These are phyloP conservation scores for Komagataella populi DNA, from an alignment of 805 yeast species.

Conservation along the genomic window DNA sequence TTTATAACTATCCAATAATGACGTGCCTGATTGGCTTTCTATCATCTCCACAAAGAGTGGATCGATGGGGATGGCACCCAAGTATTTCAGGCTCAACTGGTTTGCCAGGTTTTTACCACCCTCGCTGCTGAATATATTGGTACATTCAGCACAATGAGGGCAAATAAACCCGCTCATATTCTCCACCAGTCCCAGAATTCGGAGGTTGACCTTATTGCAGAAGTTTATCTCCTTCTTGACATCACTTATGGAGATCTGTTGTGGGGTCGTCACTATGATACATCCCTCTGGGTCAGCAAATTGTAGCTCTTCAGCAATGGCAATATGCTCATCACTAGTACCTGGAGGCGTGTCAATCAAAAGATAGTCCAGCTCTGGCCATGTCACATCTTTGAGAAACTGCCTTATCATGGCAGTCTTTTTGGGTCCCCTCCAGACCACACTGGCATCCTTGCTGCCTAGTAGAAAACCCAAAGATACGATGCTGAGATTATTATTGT, in stretches of 20 bases:
- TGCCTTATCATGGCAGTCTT: conserved; percentile 97
- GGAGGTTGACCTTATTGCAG: conserved; percentile 73
- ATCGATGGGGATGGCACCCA: conserved; percentile 89
- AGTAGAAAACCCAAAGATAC: conserved; percentile 86
- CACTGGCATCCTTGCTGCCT: conserved; percentile 74
- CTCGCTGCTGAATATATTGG: conserved; percentile 84
- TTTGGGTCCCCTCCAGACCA: conserved; percentile 98
- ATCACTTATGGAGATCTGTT: conserved; percentile 83
- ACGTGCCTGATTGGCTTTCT: conserved; percentile 40
- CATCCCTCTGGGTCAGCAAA: conserved; percentile 78
- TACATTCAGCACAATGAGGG: conserved; percentile 85
- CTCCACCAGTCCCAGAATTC: conserved; percentile 77
- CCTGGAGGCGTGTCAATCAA: conserved; percentile 98
- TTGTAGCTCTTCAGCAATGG: conserved; percentile 83
- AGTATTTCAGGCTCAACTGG: conserved; percentile 44
- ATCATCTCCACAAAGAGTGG: conserved; percentile 81
- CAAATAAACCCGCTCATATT: conserved; percentile 96
- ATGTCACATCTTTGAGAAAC: conserved; percentile 76
- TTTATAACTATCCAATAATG: background rate
- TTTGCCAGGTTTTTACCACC: conserved; percentile 75
- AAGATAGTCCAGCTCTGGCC: conserved; percentile 76
- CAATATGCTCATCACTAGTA: conserved; percentile 94
- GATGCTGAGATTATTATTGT: conserved; percentile 36
- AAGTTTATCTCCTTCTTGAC: conserved; percentile 90
- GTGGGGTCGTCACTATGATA: conserved; percentile 93